Conservation (phyloP, 148 eudicot species). For the Rhododendron griersonianum region DNA sequence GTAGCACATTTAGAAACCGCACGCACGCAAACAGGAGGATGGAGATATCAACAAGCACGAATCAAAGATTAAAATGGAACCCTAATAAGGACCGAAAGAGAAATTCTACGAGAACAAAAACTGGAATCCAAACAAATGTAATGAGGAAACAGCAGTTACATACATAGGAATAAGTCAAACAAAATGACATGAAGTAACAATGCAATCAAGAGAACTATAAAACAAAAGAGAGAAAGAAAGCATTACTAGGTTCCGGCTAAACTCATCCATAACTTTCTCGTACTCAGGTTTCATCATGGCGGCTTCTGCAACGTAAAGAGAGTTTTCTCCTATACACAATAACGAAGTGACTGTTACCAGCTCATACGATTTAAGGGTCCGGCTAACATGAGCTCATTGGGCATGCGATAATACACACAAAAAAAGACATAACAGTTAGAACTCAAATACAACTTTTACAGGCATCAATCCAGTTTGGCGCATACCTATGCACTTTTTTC, state of each 20-base stretch:
- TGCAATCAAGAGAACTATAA: neutral
- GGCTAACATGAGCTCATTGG: too few species aligned
- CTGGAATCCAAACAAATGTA: neutral
- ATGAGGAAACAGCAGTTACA: neutral
- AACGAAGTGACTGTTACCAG: neutral
- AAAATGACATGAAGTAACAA: neutral
- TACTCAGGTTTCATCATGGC: neutral
- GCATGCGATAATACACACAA: too few species aligned
- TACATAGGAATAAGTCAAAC: neutral
- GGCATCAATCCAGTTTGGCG: neutral
- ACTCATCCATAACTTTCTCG: constrained; percentile 8
- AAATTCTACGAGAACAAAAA: neutral
- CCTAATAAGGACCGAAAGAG: neutral
- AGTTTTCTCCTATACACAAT: neutral
- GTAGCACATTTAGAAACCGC: neutral
- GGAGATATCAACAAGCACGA: neutral
- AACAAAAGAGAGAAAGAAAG: neutral
- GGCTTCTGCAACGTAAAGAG: neutral
- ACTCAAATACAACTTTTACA: neutral
- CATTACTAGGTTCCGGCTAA: neutral
- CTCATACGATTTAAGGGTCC: too few species aligned
- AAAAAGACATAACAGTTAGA: neutral
- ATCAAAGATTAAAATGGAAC: neutral
- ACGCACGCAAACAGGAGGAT: neutral
- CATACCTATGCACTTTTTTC: too few species aligned